Conservation (phyloP, 305 asterid genomes). For the Plantago rigida region DNA sequence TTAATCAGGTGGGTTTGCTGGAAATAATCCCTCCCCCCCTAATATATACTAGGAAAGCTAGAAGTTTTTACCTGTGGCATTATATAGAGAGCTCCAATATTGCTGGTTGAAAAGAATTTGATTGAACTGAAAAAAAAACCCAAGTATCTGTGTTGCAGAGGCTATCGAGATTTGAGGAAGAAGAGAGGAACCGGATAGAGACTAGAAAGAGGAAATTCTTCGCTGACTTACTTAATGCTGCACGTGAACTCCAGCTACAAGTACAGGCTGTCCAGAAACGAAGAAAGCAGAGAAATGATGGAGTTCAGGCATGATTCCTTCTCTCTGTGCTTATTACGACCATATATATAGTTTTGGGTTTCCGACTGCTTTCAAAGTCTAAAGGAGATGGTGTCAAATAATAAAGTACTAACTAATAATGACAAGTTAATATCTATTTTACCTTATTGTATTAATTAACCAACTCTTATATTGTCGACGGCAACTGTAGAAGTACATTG, state of each 20-base stretch:
- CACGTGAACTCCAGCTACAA: slow-evolving; percentile 87
- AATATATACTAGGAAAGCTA: no score
- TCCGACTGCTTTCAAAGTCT: not conserved
- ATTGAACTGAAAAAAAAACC: slow-evolving; percentile 9
- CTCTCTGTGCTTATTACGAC: no score
- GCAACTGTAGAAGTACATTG: no score
- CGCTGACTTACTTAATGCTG: slow-evolving; percentile 78
- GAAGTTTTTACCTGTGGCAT: slow-evolving; percentile 2
- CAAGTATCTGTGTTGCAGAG: slow-evolving; percentile 47
- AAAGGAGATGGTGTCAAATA: not conserved
- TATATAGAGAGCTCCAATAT: slow-evolving; percentile 12
- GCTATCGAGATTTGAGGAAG: slow-evolving; percentile 82
- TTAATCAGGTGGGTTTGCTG: no score
- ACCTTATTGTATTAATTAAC: not conserved
- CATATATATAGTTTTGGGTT: not conserved
- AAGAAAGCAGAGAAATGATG: slow-evolving; percentile 87
- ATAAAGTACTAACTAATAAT: not conserved
- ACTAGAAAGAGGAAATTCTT: slow-evolving; percentile 80
- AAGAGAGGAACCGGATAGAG: slow-evolving; percentile 75
- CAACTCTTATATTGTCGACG: not conserved
- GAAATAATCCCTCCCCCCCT: no score
- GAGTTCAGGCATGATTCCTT: slow-evolving; percentile 62
- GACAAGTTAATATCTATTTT: not conserved
- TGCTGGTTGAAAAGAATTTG: slow-evolving; percentile 9
- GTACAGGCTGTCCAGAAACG: slow-evolving; percentile 87